Conservation (phyloP, 176 grass and related monocot species). For the Rhynchospora pubera region DNA sequence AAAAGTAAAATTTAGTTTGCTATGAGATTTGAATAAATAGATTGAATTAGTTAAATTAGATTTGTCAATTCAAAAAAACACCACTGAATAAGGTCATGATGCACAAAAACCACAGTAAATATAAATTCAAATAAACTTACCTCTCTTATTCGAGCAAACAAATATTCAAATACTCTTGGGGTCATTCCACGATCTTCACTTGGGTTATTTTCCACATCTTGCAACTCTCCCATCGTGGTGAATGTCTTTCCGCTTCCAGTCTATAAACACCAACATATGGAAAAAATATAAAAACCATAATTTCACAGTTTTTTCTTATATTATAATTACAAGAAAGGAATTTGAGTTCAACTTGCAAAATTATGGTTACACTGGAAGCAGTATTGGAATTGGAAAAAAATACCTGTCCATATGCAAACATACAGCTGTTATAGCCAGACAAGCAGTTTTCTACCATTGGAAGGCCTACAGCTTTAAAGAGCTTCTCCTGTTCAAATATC, state of each 20-base stretch:
- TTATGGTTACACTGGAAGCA: not conserved
- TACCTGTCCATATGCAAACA: slow-evolving; percentile 98
- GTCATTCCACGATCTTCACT: slow-evolving; percentile 63
- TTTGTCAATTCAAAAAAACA: no score
- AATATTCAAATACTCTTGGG: slow-evolving; percentile 80
- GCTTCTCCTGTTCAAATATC: slow-evolving; percentile 45
- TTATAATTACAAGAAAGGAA: not conserved
- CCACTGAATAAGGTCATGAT: no score
- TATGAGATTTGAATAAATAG: no score
- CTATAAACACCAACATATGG: slow-evolving; percentile 24
- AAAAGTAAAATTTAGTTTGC: no score
- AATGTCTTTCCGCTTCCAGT: slow-evolving; percentile 93
- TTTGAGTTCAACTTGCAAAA: not conserved
- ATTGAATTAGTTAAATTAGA: no score
- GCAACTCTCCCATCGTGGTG: slow-evolving; percentile 84
- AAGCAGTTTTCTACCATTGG: slow-evolving; percentile 97
- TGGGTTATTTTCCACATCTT: slow-evolving; percentile 37
- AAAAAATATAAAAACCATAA: not conserved
- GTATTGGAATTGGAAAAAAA: not conserved
- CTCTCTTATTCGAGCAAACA: slow-evolving; percentile 76
- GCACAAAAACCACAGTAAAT: no score
- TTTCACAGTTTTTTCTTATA: not conserved
- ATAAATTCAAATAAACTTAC: slow-evolving; percentile 25
- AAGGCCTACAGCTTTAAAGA: slow-evolving; percentile 70
- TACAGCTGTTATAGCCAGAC: slow-evolving; percentile 94